These are phyloP conservation scores for Puccinia coronata DNA, from an alignment of 1,284 basidiomycete species.

Conservation along the genomic window DNA sequence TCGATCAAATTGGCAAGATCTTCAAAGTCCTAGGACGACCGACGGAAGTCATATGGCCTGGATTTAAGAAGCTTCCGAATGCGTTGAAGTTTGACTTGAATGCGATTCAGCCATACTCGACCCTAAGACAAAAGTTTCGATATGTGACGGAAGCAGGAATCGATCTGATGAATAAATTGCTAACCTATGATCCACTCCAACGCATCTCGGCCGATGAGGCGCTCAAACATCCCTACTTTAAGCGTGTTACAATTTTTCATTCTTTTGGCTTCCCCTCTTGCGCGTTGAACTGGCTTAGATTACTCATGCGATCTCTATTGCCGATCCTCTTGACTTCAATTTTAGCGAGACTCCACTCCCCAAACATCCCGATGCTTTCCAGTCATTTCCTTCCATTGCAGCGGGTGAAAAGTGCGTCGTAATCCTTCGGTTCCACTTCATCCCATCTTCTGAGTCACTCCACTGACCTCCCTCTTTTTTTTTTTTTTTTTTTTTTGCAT, in stretches of 20 bases:
- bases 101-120: constrained; percentile 60
- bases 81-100: constrained; percentile 73
- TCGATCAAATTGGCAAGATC: constrained; percentile 77
- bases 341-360: constrained; percentile 84
- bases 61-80: constrained; percentile 73
- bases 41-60: constrained; percentile 81
- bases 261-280: constrained; percentile 7
- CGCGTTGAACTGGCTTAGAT: not conserved
- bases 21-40: constrained; percentile 90
- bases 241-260: constrained; percentile 62
- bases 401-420: constrained; percentile 82
- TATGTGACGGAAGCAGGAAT: constrained; percentile 79
- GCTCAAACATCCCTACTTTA: constrained; percentile 86
- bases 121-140: constrained; percentile 66
- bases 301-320: constrained; percentile 36
- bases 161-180: constrained; percentile 76
- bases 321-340: constrained; percentile 27
- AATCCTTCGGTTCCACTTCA: not conserved
- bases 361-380: constrained; percentile 95
- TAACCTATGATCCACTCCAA: constrained; percentile 83
- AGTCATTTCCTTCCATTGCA: constrained; percentile 93
- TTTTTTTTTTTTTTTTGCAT: not conserved
- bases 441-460: not conserved
- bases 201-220: constrained; percentile 86
- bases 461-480: not conserved